Conservation (phyloP, 2,329 filamentous ascomycete species). For the Fusarium lateritium region DNA sequence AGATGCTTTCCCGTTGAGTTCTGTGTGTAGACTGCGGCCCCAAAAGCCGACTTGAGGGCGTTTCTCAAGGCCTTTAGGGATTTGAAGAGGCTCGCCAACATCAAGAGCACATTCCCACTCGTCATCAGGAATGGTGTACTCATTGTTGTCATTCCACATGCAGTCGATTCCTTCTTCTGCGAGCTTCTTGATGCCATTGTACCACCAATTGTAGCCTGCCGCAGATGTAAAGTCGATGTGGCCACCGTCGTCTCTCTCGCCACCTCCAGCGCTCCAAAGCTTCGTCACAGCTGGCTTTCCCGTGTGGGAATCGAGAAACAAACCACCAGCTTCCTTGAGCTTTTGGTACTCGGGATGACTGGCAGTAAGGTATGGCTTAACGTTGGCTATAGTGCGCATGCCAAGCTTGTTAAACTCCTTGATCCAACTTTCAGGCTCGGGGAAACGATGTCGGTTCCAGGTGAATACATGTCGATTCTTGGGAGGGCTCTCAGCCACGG, state of each 20-base stretch:
- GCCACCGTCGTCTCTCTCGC: slow-evolving; percentile 77
- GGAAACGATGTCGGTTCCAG: slow-evolving; percentile 80
- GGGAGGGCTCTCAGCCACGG: slow-evolving; percentile 75
- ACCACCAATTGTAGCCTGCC: slow-evolving; percentile 80
- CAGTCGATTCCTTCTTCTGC: slow-evolving; percentile 76
- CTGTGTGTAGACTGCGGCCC: slow-evolving; percentile 78
- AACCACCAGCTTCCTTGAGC: slow-evolving; percentile 69
- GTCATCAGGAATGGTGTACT: slow-evolving; percentile 78
- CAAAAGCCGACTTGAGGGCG: slow-evolving; percentile 74
- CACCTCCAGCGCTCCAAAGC: slow-evolving; percentile 81
- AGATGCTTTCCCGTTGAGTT: slow-evolving; percentile 79
- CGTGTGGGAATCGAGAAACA: slow-evolving; percentile 74
- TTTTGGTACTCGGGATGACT: slow-evolving; percentile 77
- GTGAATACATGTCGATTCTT: slow-evolving; percentile 78
- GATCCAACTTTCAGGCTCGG: slow-evolving; percentile 75
- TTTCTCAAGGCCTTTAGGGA: slow-evolving; percentile 54
- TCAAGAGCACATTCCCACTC: slow-evolving; percentile 75
- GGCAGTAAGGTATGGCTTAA: slow-evolving; percentile 79
- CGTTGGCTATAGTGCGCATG: slow-evolving; percentile 78
- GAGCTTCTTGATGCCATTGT: slow-evolving; percentile 74
- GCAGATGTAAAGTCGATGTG: slow-evolving; percentile 82
- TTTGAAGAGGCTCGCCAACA: slow-evolving; percentile 50
- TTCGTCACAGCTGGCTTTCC: slow-evolving; percentile 69
- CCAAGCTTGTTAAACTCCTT: slow-evolving; percentile 73
- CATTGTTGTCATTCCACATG: slow-evolving; percentile 87